Percentiles rank a stretch among this genome's conserved stretches.
Conservation (phyloP, 2,329 filamentous ascomycete genomes). For the Hypoxylon sp. region DNA sequence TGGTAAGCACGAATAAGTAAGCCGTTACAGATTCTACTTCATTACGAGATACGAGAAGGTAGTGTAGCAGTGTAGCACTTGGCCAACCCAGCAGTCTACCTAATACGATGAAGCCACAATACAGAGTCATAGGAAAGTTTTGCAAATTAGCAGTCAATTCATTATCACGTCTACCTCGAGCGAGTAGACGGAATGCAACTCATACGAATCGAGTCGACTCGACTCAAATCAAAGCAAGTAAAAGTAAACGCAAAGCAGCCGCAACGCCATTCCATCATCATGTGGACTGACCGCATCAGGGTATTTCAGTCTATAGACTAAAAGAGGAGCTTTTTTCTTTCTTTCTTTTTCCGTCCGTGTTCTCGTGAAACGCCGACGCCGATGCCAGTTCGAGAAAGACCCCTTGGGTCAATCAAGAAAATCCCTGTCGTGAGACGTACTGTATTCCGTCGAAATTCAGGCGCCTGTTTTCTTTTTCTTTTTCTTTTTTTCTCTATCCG, state of each 20-base stretch:
- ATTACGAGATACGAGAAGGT: not conserved
- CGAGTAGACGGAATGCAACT: not conserved
- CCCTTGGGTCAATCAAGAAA: not conserved
- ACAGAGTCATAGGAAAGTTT: not conserved
- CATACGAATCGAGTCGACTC: not conserved
- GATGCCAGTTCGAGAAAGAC: not conserved
- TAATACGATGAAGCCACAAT: not conserved
- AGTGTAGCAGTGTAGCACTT: too few species aligned
- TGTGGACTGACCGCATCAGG: not conserved
- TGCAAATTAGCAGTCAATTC: not conserved
- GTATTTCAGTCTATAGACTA: not conserved
- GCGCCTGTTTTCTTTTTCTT: conserved; percentile 10
- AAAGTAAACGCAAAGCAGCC: not conserved
- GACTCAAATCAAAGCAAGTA: not conserved
- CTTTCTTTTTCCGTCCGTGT: not conserved
- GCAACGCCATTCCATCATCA: conserved; percentile 1
- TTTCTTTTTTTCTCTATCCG: conserved; percentile 27
- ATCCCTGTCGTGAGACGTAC: conserved; percentile 27
- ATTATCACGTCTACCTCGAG: not conserved
- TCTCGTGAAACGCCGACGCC: conserved; percentile 7
- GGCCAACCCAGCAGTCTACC: not conserved
- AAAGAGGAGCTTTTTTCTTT: not conserved
- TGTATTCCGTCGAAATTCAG: conserved; percentile 11
- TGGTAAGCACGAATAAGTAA: not conserved
- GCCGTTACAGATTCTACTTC: not conserved